A percentile compares a stretch with the other conserved stretches of the same genome.
phyloP scores from a whole-genome alignment of 139 green algal genomes.

The Deuterostichococcus epilithicus region DNA sequence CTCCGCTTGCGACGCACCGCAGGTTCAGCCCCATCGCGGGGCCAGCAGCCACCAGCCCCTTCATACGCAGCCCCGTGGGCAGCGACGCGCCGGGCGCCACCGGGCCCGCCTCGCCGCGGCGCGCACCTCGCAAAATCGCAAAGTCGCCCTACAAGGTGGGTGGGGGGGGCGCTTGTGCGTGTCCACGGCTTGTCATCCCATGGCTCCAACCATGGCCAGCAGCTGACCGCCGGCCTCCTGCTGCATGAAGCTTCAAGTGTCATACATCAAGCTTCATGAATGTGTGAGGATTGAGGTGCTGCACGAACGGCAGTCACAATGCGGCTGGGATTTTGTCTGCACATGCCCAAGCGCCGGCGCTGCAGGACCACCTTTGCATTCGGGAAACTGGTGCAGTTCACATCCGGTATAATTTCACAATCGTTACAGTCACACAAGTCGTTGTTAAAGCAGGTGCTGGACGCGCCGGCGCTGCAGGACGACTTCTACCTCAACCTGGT shows the following conservation, averaged over 20 bases:
- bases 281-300: too few species aligned
- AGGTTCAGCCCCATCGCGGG: conserved; percentile 52
- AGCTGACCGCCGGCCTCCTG: too few species aligned
- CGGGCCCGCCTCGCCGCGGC: conserved; percentile 30
- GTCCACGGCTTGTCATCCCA: too few species aligned
- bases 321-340: too few species aligned
- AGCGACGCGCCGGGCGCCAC: conserved; percentile 30
- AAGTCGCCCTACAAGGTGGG: conserved; percentile 89
- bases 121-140: conserved; percentile 79
- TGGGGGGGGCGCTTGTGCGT: too few species aligned
- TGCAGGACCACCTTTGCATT: background rate
- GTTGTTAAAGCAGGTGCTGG: conserved; percentile 53
- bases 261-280: too few species aligned
- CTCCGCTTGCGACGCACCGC: background rate
- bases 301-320: too few species aligned
- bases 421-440: background rate
- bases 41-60: conserved; percentile 56
- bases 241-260: too few species aligned
- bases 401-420: too few species aligned
- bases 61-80: conserved; percentile 56
- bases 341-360: too few species aligned
- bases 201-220: too few species aligned
- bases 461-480: conserved; percentile 83
- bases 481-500: conserved; percentile 99
- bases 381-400: too few species aligned